Evolutionary conservation across 257 asterid species (phyloP).

Genomic region (Lavandula angustifolia): DNA sequence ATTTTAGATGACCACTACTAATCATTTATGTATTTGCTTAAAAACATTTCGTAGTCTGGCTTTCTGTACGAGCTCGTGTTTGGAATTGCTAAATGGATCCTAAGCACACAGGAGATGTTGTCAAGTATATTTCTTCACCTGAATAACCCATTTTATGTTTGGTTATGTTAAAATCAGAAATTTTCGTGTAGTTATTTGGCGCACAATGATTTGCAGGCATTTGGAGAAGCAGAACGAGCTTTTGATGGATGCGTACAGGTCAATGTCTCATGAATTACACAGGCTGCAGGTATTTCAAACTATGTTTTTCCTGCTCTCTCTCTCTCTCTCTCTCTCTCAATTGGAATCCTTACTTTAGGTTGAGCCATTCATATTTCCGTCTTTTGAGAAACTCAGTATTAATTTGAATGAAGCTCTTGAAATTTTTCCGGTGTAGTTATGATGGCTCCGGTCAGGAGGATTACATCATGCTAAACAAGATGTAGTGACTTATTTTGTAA

Average conservation of each 20-base stretch:
- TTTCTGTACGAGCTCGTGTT: neutral
- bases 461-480: neutral
- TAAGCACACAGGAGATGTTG: conserved; percentile 20
- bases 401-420: neutral
- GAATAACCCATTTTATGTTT: neutral
- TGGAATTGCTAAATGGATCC: conserved; percentile 13
- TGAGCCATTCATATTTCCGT: neutral
- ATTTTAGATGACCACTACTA: neutral
- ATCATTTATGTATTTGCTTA: neutral
- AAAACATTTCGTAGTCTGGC: neutral
- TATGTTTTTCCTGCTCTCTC: neutral
- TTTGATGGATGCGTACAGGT: conserved; percentile 58
- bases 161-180: no score
- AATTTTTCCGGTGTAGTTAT: neutral
- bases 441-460: neutral
- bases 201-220: conserved; percentile 51
- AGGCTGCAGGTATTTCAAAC: conserved; percentile 59
- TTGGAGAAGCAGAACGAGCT: conserved; percentile 77
- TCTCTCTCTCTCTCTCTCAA: neutral
- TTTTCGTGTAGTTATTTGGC: neutral
- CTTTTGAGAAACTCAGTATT: neutral
- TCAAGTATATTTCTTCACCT: conserved; percentile 11
- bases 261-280: conserved; percentile 79
- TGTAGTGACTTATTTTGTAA: conserved; percentile 22
- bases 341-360: neutral